These are phyloP conservation scores for Periconia macrospinosa DNA, from an alignment of 2,329 filamentous ascomycete genomes.

Conservation along the genomic window DNA sequence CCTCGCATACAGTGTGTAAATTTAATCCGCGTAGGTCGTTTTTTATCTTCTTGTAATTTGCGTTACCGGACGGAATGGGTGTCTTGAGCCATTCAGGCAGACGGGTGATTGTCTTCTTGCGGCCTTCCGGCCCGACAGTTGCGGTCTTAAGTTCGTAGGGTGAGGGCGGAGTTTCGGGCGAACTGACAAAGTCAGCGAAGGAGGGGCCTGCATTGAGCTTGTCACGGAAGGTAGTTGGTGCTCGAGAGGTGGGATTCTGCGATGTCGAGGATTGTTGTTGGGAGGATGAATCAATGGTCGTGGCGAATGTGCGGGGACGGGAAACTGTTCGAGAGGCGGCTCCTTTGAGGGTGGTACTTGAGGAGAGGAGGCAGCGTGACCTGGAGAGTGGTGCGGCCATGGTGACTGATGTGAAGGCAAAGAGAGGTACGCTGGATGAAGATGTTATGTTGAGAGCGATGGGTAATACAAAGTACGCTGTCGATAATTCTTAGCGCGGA, in stretches of 20 bases:
- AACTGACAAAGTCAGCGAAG: slow-evolving; percentile 64
- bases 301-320: slow-evolving; percentile 35
- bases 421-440: background rate
- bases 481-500: background rate
- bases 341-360: slow-evolving; percentile 15
- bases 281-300: slow-evolving; percentile 26
- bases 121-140: slow-evolving; percentile 62
- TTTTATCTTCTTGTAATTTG: slow-evolving; percentile 94
- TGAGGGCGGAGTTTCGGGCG: slow-evolving; percentile 41
- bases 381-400: slow-evolving; percentile 39
- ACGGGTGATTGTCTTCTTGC: slow-evolving; percentile 69
- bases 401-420: slow-evolving; percentile 4
- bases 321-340: slow-evolving; percentile 5
- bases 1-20: slow-evolving; percentile 95
- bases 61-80: slow-evolving; percentile 75
- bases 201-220: slow-evolving; percentile 66
- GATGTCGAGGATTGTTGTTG: slow-evolving; percentile 20
- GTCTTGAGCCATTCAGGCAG: slow-evolving; percentile 96
- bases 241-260: slow-evolving; percentile 39
- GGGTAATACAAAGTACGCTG: background rate
- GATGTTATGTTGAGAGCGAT: slow-evolving; percentile 2
- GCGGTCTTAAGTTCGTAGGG: slow-evolving; percentile 63
- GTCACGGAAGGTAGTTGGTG: slow-evolving; percentile 61
- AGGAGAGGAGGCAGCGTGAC: slow-evolving; percentile 32
- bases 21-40: slow-evolving; percentile 85